Base-by-base conservation (phyloP, 2,329 filamentous ascomycete genomes). In the Nemania sp. region DNA sequence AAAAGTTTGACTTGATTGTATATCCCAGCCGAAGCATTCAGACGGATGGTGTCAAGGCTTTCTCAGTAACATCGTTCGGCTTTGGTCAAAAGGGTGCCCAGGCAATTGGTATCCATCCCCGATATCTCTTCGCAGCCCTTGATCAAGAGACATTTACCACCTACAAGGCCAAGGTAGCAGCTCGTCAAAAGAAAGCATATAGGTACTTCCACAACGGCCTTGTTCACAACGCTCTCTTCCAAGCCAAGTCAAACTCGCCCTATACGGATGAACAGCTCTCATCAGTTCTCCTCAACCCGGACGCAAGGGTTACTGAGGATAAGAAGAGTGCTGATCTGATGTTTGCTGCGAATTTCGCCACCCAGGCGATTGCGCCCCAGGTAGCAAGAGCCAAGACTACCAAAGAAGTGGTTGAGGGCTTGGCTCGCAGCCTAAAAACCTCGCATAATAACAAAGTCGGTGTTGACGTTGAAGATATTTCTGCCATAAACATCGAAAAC, bases 41-140 rank as follows among this genome's bases (percentile, higher is more conserved):
- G 79, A 99, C 94, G 6, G 94, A 99, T 68, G 94, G 94, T 60
- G 82, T 99, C 80, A 99, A 97, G 78, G 95, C 94, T 12, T 97
- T 99, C 82, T 96, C 91, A 1, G 91, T 99, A 61, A 99, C 95
- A 6, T 99, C 95, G 0, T 99, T 99, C 73, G 94, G 94, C 75
- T 99, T 99, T 80, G 94, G 94, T 64, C 94, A 99, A 75, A 99
- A 99, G 84, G 94, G 94, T 70, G 90, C 94, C 22, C 95, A 99
- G 75, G 93, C 89, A 37, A 95, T 99, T 68, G 94, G 93, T 80
- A 88, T 99, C 47, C 94, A 99, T 73, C 91, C 95, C 69, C 65
- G 89, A 76, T 99, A 97, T 74, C 83, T 99, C 53, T 99, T 88
- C 66, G 94, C 94, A 43, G 88, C 90, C n/a, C 88, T 99, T 46